These are phyloP conservation scores for Ceratobasidium sp. DNA, from an alignment of 1,284 basidiomycete species.

Conservation along the genomic window DNA sequence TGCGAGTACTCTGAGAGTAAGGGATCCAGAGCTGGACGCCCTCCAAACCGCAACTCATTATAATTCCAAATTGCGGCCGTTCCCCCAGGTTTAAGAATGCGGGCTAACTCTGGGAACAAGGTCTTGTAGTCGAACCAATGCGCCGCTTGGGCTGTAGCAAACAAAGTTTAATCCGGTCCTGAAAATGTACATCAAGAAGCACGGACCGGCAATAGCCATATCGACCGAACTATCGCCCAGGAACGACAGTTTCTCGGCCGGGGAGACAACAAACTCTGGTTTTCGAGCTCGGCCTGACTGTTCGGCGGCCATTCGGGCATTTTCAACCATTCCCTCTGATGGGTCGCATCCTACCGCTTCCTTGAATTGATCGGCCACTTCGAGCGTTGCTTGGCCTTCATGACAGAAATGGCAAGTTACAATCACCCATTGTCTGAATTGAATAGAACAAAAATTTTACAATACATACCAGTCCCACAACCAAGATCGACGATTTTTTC, in stretches of 20 bases:
- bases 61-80: constrained; percentile 73
- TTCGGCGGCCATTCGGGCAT: constrained; percentile 54
- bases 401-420: neutral
- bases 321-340: constrained; percentile 70
- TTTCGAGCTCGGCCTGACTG: constrained; percentile 49
- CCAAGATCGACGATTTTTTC: constrained; percentile 74
- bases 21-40: constrained; percentile 62
- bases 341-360: constrained; percentile 75
- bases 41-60: constrained; percentile 68
- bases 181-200: neutral
- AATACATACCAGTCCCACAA: constrained; percentile 72
- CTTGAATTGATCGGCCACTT: constrained; percentile 63
- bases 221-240: constrained; percentile 67
- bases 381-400: constrained; percentile 69
- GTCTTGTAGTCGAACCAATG: constrained; percentile 85
- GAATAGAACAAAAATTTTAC: neutral
- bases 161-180: too few relatives aligned
- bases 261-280: constrained; percentile 51
- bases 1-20: constrained; percentile 62
- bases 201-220: constrained; percentile 71
- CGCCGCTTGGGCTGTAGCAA: constrained; percentile 72
- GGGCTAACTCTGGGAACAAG: constrained; percentile 71
- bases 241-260: constrained; percentile 65
- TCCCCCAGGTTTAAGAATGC: constrained; percentile 69
- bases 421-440: constrained; percentile 6